Evolutionary conservation across 768 basidiomycete genomes (phyloP).

Genomic region (Suillus placidus): DNA sequence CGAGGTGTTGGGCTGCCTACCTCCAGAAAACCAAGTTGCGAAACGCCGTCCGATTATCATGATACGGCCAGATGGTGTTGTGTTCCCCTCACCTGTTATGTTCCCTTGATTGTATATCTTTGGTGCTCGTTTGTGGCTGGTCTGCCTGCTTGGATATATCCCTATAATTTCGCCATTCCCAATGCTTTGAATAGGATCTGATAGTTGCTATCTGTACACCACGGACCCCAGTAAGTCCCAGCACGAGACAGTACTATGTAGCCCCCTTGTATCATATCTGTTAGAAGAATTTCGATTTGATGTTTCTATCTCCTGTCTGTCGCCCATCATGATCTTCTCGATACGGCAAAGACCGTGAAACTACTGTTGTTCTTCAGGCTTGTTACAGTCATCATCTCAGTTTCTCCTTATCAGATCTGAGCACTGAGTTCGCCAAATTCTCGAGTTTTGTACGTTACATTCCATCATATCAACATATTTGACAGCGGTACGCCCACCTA

Average conservation of each 20-base stretch:
- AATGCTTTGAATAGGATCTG: conserved; percentile 31
- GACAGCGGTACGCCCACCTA: conserved; percentile 15
- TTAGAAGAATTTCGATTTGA: conserved; percentile 7
- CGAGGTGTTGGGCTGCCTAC: conserved; percentile 81
- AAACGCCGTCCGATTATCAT: conserved; percentile 83
- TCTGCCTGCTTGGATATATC: conserved; percentile 26
- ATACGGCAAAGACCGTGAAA: conserved; percentile 10
- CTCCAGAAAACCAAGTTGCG: conserved; percentile 64
- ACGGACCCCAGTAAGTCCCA: conserved; percentile 28
- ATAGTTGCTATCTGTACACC: conserved; percentile 35
- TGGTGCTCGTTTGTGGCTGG: conserved; percentile 22
- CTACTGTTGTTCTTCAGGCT: not conserved
- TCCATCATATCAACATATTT: conserved; percentile 9
- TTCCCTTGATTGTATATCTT: conserved; percentile 55
- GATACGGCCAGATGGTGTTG: conserved; percentile 82
- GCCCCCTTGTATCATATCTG: conserved; percentile 31
- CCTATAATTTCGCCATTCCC: conserved; percentile 24
- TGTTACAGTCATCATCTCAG: not conserved
- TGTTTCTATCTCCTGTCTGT: conserved; percentile 10
- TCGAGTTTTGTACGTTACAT: conserved; percentile 9
- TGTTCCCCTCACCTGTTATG: conserved; percentile 81
- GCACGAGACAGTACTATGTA: conserved; percentile 32
- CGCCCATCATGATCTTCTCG: not conserved
- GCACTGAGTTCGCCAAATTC: not conserved
- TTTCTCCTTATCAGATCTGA: conserved; percentile 4